These are phyloP conservation scores for Talaromyces piceae DNA, from an alignment of 2,329 filamentous ascomycete genomes.

Conservation along the genomic window DNA sequence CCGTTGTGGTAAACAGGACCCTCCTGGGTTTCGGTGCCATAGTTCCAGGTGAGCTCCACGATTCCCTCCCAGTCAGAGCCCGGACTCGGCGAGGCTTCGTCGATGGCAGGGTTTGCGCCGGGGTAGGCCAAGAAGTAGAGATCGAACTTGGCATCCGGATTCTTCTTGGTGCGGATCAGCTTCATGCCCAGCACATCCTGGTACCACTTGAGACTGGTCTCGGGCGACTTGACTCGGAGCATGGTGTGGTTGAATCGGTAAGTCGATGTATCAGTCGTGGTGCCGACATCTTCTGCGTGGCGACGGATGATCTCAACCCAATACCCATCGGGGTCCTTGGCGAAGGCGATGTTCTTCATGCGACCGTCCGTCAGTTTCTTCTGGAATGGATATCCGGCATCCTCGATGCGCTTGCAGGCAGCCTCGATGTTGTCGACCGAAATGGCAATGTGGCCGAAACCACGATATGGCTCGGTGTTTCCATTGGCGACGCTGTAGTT, in stretches of 20 bases:
- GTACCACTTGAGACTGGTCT: slow-evolving; percentile 71
- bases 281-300: slow-evolving; percentile 64
- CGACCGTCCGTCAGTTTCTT: slow-evolving; percentile 86
- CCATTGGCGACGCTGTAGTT: slow-evolving; percentile 78
- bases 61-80: slow-evolving; percentile 69
- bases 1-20: slow-evolving; percentile 85
- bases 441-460: slow-evolving; percentile 82
- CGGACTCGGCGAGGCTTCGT: slow-evolving; percentile 46
- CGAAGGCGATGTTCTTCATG: slow-evolving; percentile 86
- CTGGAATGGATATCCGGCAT: slow-evolving; percentile 87
- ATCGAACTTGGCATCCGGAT: slow-evolving; percentile 66
- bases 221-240: slow-evolving; percentile 80
- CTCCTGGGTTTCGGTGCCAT: slow-evolving; percentile 67
- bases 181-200: slow-evolving; percentile 85
- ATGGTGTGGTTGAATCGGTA: slow-evolving; percentile 68
- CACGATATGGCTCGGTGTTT: slow-evolving; percentile 78
- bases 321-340: slow-evolving; percentile 77
- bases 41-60: slow-evolving; percentile 82
- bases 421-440: slow-evolving; percentile 78
- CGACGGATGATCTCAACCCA: slow-evolving; percentile 57
- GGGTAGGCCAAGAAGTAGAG: slow-evolving; percentile 88
- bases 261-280: slow-evolving; percentile 62
- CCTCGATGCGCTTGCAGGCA: slow-evolving; percentile 80
- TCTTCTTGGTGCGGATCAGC: slow-evolving; percentile 65
- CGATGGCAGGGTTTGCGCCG: slow-evolving; percentile 46